Conservation (phyloP, 257 asterid genomes). For the Sherardia arvensis region DNA sequence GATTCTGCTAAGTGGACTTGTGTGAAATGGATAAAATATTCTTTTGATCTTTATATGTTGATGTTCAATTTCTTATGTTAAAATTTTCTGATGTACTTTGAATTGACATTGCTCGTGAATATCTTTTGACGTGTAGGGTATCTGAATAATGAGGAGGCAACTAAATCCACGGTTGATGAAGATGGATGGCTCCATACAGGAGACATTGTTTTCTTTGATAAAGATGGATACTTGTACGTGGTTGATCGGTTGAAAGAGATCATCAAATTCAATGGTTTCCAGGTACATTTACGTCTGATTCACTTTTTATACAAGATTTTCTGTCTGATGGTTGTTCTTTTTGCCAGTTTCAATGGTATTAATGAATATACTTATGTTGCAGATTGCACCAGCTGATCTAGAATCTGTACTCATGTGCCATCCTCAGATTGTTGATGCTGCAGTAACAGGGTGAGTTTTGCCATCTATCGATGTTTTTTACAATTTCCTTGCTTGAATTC, state of each 20-base stretch:
- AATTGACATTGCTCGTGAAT: background rate
- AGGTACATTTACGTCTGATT: conserved; percentile 31
- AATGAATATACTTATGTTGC: conserved; percentile 12
- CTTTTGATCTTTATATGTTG: background rate
- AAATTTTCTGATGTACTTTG: background rate
- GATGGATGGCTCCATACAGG: conserved; percentile 89
- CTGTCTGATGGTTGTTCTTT: background rate
- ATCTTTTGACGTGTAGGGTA: conserved; percentile 38
- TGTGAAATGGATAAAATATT: background rate
- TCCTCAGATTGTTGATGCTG: conserved; percentile 67
- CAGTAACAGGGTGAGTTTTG: conserved; percentile 54
- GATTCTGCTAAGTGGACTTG: background rate
- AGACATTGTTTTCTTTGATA: conserved; percentile 69
- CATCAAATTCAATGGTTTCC: conserved; percentile 86
- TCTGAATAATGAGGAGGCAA: conserved; percentile 53
- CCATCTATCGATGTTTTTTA: background rate
- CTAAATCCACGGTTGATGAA: conserved; percentile 42
- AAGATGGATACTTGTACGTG: conserved; percentile 58
- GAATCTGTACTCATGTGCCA: conserved; percentile 56
- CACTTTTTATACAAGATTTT: background rate
- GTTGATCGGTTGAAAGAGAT: conserved; percentile 77
- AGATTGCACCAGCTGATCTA: conserved; percentile 93
- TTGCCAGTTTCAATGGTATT: background rate
- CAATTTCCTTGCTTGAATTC: background rate
- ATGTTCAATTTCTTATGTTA: background rate